Evolutionary conservation across 306 rosid species (phyloP), one percentile per base, ranked within the genome.

Genomic region (Astragalus membranaceus): DNA sequence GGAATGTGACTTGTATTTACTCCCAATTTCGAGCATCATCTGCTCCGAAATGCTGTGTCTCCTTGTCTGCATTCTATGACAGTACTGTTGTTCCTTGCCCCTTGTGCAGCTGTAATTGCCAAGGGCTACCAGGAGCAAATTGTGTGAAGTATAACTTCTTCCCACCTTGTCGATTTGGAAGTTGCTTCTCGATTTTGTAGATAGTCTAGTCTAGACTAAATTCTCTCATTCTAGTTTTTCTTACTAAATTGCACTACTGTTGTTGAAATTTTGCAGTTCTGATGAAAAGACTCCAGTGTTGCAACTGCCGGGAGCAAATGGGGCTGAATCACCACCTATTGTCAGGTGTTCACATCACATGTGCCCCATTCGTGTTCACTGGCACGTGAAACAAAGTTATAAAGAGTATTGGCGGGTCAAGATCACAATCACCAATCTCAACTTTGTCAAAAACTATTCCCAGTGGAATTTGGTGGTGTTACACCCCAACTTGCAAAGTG

Each of bases 351-450:
- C 98, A 5, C 57, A 49, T 35, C 94, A 92, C 61, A 85, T 89
- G 98, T 89, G 98, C 72, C 96, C 98, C 23, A 84, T 89, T 67
- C 76, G 85, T 49, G 81, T 92, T 37, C 98, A 89, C 12, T 92
- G 96, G 96, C 98, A 92, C 72, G 85, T 92, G 64, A 89, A 92
- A 54, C 82, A 85, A 68, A 92, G 90, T 36, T 89, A 89, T 36
- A 85, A 20, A 82, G 81, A 85, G 73, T 89, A 89, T 36, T 91
- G 96, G 98, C 33, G 96, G 15, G 88, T 85, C 8, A 92, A 89
- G 86, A 84, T 92, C 50, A 85, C 98, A 1, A 79, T 92, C 76
- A 84, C 94, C 63, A 92, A 89, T 63, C 68, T 78, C 2, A 89
- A 92, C 72, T 84, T 87, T 42, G 80, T 75, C 12, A 87, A 78